Conservation (phyloP, 805 yeast genomes). For the Wickerhamia fluorescens region DNA sequence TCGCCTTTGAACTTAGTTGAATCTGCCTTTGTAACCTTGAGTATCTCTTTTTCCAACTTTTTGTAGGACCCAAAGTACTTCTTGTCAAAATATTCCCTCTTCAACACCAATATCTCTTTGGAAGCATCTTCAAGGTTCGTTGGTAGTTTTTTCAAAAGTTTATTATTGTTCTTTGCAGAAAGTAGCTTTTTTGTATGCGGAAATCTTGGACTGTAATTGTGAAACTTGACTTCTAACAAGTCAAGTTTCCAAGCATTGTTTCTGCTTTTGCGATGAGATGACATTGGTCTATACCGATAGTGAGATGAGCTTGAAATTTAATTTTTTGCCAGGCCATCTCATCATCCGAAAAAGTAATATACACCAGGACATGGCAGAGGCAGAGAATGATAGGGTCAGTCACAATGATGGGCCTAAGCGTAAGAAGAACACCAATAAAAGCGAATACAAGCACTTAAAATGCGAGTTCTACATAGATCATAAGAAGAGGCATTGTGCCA, state of each 20-base stretch:
- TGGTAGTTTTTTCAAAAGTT: constrained; percentile 36
- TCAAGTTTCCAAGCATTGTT: constrained; percentile 51
- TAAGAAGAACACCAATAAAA: constrained; percentile 2
- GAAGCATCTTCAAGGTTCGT: constrained; percentile 36
- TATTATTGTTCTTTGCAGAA: constrained; percentile 37
- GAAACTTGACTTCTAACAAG: constrained; percentile 45
- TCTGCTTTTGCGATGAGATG: constrained; percentile 10
- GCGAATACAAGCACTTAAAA: constrained; percentile 10
- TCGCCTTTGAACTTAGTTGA: constrained; percentile 6
- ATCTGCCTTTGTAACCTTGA: constrained; percentile 13
- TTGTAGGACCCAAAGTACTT: constrained; percentile 42
- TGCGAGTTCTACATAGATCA: constrained; percentile 44
- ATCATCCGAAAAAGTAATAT: too few species aligned
- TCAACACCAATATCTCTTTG: constrained; percentile 37
- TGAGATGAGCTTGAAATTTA: constrained; percentile 5
- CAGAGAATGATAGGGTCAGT: too few species aligned
- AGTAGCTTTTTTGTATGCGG: constrained; percentile 41
- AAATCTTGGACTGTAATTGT: constrained; percentile 38
- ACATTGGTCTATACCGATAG: not conserved
- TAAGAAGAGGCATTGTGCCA: constrained; percentile 52
- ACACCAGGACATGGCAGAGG: too few species aligned
- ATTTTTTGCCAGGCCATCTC: too few species aligned
- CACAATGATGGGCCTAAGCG: constrained; percentile 1
- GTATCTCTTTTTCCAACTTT: constrained; percentile 35
- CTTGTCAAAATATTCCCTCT: constrained; percentile 38